These are phyloP conservation scores for Apophysomyces elegans DNA, from an alignment of 371 early-diverging fungal genomes.

Conservation along the genomic window DNA sequence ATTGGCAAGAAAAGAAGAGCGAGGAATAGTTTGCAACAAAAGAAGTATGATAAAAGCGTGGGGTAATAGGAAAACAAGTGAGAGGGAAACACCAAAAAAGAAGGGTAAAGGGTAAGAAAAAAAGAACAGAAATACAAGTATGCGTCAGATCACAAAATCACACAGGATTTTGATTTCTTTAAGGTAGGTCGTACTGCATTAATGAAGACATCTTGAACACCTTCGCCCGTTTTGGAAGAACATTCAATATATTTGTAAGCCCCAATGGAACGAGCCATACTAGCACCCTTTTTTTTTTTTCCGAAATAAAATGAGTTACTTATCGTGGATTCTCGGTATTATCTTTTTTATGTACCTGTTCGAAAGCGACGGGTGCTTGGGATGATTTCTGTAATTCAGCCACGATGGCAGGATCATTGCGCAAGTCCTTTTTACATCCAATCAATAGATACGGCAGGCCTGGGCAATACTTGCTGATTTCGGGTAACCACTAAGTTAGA, in stretches of 20 bases:
- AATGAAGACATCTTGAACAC: slow-evolving; percentile 87
- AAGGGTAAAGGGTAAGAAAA: background rate
- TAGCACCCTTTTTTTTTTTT: slow-evolving; percentile 53
- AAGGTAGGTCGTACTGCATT: slow-evolving; percentile 80
- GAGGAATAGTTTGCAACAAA: background rate
- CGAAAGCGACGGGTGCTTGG: slow-evolving; percentile 82
- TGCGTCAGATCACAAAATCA: slow-evolving; percentile 3
- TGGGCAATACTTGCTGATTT: slow-evolving; percentile 77
- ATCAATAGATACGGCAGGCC: slow-evolving; percentile 81
- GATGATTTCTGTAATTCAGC: slow-evolving; percentile 70
- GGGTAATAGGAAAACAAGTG: background rate
- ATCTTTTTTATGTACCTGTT: slow-evolving; percentile 49
- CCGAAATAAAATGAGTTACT: slow-evolving; percentile 10
- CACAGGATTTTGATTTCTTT: slow-evolving; percentile 1
- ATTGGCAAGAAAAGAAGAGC: background rate
- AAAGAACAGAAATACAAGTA: slow-evolving; percentile 4
- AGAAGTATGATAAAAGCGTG: background rate
- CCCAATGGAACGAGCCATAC: slow-evolving; percentile 70
- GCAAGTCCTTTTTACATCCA: slow-evolving; percentile 85
- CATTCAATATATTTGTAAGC: slow-evolving; percentile 90
- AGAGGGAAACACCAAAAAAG: slow-evolving; percentile 1
- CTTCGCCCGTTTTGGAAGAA: slow-evolving; percentile 82
- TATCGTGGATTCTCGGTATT: slow-evolving; percentile 57
- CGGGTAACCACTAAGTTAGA: slow-evolving; percentile 81
- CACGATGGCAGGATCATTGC: slow-evolving; percentile 68